Conservation (phyloP, 2,329 filamentous ascomycete genomes). For the Alternaria rosae region DNA sequence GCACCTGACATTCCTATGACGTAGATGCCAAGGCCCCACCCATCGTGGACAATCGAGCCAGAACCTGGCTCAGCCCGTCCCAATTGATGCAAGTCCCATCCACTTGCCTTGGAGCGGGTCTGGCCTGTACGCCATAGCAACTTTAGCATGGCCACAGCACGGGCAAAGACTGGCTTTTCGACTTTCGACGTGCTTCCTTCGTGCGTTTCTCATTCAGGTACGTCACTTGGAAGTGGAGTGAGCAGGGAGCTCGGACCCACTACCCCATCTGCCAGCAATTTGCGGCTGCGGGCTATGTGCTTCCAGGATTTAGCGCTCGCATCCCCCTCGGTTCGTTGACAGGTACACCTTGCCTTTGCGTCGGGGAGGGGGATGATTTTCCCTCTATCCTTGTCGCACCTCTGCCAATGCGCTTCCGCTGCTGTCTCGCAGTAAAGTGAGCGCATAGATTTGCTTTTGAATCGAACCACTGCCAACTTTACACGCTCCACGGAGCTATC, state of each 20-base stretch:
- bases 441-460: constrained; percentile 8
- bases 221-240: constrained; percentile 22
- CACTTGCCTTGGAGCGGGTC: constrained; percentile 21
- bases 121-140: constrained; percentile 21
- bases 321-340: constrained; percentile 12
- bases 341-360: constrained; percentile 10
- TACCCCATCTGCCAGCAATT: constrained; percentile 7
- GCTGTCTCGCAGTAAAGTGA: not conserved
- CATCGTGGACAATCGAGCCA: constrained; percentile 13
- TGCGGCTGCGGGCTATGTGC: constrained; percentile 11
- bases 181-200: constrained; percentile 8
- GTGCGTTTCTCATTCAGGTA: constrained; percentile 16
- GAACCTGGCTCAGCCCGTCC: constrained; percentile 31
- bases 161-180: constrained; percentile 7
- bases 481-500: constrained; percentile 4
- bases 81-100: constrained; percentile 20
- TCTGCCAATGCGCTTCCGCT: constrained; percentile 8
- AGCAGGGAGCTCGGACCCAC: constrained; percentile 15
- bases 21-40: constrained; percentile 29
- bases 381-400: constrained; percentile 5
- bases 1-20: constrained; percentile 43
- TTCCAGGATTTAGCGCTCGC: constrained; percentile 13
- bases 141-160: constrained; percentile 15
- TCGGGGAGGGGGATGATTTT: not conserved
- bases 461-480: not conserved